Base-by-base conservation (phyloP, 495 filamentous ascomycete species). In the Pyrenopolyporus hunteri region DNA sequence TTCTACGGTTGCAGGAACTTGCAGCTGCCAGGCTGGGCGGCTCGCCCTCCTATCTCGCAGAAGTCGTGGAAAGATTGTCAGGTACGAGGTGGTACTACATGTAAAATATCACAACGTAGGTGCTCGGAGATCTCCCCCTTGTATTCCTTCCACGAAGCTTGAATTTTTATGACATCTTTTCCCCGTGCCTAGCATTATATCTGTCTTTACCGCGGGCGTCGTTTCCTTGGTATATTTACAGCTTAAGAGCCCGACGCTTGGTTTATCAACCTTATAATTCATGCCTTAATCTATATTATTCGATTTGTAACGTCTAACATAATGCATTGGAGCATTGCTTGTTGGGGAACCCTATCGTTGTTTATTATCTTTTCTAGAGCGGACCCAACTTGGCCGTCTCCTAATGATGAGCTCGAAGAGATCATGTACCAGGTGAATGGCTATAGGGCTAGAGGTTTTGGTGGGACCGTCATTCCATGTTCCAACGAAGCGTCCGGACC, bases 321-420 rank as follows among this genome's bases (percentile, higher is more conserved):
- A n/a, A 69, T 67, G 63, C 36, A 16, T 47, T 63, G 59, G 57
- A 35, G 23, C n/a, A 25, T 44, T 11, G 11, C 48, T 11, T 47
- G 33, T 36, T 65, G 59, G 57, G 44, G 56, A 17, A 35, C 51
- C 16, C 22, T 67, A 49, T 37, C 67, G 9, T 64, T 37, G 9
- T 49, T 63, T 9, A 57, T 37, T 29, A 35, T 36, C 39, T 29
- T 67, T 13, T 29, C 49, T 32, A 56, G 26, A 23, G 74, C 80
- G 5, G 77, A 80, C 55, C 82, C 82, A 29, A 87, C 83, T 70
- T 87, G 84, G 84, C 84, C 84, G 4, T 75, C 81, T 5, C 67
- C 76, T 0, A 80, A 78, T 3, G 84, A 87, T 60, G 83, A 87
- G 70, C 73, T 87, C 64, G 83, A 87, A 68, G 83, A 85, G 70